Evolutionary conservation across 345 rosid genomes (phyloP).

Genomic region (Kandelia obovata): DNA sequence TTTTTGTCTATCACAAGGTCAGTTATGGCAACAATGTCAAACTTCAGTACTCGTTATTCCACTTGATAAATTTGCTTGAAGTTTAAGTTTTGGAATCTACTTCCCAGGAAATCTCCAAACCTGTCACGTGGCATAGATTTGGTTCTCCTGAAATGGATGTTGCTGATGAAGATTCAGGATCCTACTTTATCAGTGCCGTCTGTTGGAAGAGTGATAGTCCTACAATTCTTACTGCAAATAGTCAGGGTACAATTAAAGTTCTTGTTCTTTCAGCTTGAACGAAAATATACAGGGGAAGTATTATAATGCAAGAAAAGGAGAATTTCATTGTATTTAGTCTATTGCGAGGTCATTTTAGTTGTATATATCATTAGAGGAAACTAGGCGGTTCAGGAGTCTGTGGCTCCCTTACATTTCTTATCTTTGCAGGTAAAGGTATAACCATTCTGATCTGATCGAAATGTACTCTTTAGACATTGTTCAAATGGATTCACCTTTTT

Average conservation of each 20-base stretch:
- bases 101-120: conserved; percentile 79
- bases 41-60: background rate
- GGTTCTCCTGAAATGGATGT: conserved; percentile 88
- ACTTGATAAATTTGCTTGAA: background rate
- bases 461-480: background rate
- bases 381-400: background rate
- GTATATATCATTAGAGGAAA: conserved; percentile 4
- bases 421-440: background rate
- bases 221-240: conserved; percentile 89
- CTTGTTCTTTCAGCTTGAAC: conserved; percentile 74
- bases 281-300: background rate
- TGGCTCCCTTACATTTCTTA: conserved; percentile 5
- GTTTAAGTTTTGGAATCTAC: background rate
- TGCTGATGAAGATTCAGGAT: conserved; percentile 73
- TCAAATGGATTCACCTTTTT: background rate
- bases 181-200: conserved; percentile 91
- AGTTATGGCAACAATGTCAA: conserved; percentile 4
- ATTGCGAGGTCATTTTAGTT: background rate
- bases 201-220: conserved; percentile 99
- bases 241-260: conserved; percentile 97
- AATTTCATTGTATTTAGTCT: background rate
- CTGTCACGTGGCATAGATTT: conserved; percentile 79
- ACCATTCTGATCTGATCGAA: background rate
- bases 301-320: background rate
- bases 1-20: conserved; percentile 94